A percentile compares a stretch with the other conserved stretches of the same genome.
phyloP scores from a whole-genome alignment of 1,139 yeast species.

The Saccharomyces uvarum region DNA sequence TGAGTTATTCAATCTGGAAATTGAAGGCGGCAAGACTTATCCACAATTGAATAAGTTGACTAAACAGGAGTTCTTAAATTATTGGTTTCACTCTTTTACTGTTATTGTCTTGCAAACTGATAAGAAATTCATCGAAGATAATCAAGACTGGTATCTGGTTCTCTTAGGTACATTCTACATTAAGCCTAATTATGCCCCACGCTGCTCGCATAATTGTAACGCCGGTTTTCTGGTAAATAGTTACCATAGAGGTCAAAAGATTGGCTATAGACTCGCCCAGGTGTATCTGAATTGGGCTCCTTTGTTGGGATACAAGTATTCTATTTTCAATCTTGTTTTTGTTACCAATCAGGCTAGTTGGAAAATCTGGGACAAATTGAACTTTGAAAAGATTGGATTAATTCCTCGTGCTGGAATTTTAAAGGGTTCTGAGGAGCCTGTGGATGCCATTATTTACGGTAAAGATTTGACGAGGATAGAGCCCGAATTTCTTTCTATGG shows the following conservation, averaged over 20 bases:
- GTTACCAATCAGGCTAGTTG: constrained; percentile 62
- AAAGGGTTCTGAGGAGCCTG: constrained; percentile 51
- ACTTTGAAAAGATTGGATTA: constrained; percentile 65
- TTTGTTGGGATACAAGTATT: constrained; percentile 59
- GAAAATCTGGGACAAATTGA: constrained; percentile 66
- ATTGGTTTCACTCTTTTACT: constrained; percentile 85
- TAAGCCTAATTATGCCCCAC: constrained; percentile 70
- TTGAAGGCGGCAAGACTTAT: constrained; percentile 74
- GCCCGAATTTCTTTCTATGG: constrained; percentile 11
- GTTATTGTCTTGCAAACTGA: constrained; percentile 39
- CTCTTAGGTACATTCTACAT: constrained; percentile 66
- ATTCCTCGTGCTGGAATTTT: constrained; percentile 59
- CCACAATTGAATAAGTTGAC: constrained; percentile 64
- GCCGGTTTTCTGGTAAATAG: constrained; percentile 67
- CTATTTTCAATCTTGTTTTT: constrained; percentile 77
- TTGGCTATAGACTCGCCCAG: constrained; percentile 57
- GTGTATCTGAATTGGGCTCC: constrained; percentile 62
- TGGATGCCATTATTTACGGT: constrained; percentile 64
- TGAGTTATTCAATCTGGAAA: constrained; percentile 75
- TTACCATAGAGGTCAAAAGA: constrained; percentile 44
- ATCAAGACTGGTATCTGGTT: constrained; percentile 36
- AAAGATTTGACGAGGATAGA: constrained; percentile 39
- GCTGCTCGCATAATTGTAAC: constrained; percentile 73
- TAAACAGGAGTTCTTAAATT: constrained; percentile 58
- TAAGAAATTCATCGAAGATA: constrained; percentile 15